Evolutionary conservation across 306 rosid genomes (phyloP).

Genomic region (Inga oerstediana): DNA sequence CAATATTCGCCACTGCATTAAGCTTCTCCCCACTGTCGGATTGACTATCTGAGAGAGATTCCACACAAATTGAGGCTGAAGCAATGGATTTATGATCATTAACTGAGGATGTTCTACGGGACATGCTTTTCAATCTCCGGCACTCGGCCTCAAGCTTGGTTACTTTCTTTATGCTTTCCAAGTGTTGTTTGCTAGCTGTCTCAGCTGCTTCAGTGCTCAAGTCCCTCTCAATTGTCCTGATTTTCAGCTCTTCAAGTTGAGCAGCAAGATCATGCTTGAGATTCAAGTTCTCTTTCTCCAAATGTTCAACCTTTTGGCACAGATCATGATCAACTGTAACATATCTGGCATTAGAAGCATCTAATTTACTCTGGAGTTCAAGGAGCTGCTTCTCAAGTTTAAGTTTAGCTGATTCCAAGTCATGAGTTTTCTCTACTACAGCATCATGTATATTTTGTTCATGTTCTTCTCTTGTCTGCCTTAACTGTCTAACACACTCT

Average conservation of each 20-base stretch:
- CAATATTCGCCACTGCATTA: conserved; percentile 39
- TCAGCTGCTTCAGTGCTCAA: conserved; percentile 93
- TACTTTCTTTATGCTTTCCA: conserved; percentile 87
- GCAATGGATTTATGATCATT: conserved; percentile 61
- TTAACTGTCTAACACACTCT: conserved; percentile 94
- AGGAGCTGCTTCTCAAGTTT: conserved; percentile 70
- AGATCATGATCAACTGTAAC: conserved; percentile 51
- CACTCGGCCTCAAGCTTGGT: conserved; percentile 95
- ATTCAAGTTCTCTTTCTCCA: conserved; percentile 74
- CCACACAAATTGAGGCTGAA: conserved; percentile 69
- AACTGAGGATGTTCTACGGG: conserved; percentile 46
- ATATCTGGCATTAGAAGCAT: conserved; percentile 46
- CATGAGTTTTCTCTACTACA: conserved; percentile 56
- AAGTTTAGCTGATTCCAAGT: conserved; percentile 69
- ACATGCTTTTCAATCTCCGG: conserved; percentile 62
- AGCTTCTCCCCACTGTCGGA: conserved; percentile 69
- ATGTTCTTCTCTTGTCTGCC: conserved; percentile 90
- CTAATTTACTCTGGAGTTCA: conserved; percentile 65
- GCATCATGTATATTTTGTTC: conserved; percentile 68
- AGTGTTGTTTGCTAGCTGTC: conserved; percentile 92
- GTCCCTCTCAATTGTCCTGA: conserved; percentile 84
- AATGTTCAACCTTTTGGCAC: conserved; percentile 54
- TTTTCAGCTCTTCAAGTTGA: conserved; percentile 79
- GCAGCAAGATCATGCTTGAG: conserved; percentile 66
- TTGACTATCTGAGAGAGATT: conserved; percentile 68